These are phyloP conservation scores for Cystofilobasidium capitatum DNA, from an alignment of 768 basidiomycete species.

Conservation along the genomic window DNA sequence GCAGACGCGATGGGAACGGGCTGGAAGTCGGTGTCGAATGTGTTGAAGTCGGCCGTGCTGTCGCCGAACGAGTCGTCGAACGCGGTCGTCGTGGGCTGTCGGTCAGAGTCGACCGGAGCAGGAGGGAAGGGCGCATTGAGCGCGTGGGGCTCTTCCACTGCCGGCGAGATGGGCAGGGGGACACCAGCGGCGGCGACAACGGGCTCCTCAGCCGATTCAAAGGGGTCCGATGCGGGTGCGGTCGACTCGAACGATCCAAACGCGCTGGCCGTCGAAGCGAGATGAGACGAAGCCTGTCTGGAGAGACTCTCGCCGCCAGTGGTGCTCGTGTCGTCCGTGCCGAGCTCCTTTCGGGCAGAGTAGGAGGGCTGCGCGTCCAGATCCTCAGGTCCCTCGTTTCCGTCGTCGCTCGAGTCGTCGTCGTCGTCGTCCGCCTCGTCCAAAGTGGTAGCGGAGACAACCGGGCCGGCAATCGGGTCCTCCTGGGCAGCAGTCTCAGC, in stretches of 20 bases:
- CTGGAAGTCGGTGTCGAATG: conserved; percentile 35
- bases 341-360: neutral
- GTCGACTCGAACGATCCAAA: conserved; percentile 23
- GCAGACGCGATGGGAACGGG: conserved; percentile 12
- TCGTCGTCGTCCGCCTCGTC: conserved; percentile 17
- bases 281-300: conserved; percentile 12
- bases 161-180: neutral
- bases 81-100: neutral
- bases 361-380: conserved; percentile 32
- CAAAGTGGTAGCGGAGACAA: conserved; percentile 12
- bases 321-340: neutral
- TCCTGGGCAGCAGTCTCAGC: conserved; percentile 6
- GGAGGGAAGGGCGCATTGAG: conserved; percentile 1
- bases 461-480: neutral
- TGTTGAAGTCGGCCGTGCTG: conserved; percentile 31
- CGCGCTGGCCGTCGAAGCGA: conserved; percentile 19
- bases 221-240: conserved; percentile 21
- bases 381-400: conserved; percentile 40
- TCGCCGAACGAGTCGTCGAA: conserved; percentile 13
- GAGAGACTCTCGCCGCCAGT: conserved; percentile 8
- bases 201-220: neutral
- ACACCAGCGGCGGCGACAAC: neutral
- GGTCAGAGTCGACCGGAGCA: neutral
- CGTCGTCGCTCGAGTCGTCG: conserved; percentile 34
- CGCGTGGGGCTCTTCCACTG: neutral